Percentiles rank a stretch among this genome's conserved stretches.
phyloP scores from a whole-genome alignment of 2,329 filamentous ascomycete genomes.

The Nemania abortiva region DNA sequence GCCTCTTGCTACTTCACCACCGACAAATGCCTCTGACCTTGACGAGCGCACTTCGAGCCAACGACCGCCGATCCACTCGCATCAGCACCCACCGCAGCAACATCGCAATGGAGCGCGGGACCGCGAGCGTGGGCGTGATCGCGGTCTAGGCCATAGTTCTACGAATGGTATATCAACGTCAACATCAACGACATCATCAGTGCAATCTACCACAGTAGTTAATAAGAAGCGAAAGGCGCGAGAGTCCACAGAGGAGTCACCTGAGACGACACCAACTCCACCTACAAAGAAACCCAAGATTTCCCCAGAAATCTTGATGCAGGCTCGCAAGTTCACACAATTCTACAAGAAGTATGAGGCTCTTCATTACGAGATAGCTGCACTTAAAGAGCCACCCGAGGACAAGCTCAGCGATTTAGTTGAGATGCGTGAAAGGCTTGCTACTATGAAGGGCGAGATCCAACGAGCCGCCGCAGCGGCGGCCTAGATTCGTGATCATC shows the following conservation, averaged over 20 bases:
- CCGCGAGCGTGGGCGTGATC: slow-evolving; percentile 40
- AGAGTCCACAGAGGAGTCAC: slow-evolving; percentile 45
- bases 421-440: slow-evolving; percentile 66
- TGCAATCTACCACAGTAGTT: slow-evolving; percentile 10
- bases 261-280: slow-evolving; percentile 45
- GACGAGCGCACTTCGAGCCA: slow-evolving; percentile 56
- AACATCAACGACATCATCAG: slow-evolving; percentile 29
- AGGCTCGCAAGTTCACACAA: slow-evolving; percentile 67
- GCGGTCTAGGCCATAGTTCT: slow-evolving; percentile 39
- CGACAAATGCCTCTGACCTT: slow-evolving; percentile 73
- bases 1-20: slow-evolving; percentile 73
- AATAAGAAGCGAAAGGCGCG: slow-evolving; percentile 61
- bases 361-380: slow-evolving; percentile 67
- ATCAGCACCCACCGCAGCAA: slow-evolving; percentile 37
- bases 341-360: slow-evolving; percentile 69
- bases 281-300: slow-evolving; percentile 56
- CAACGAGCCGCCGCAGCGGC: slow-evolving; percentile 59
- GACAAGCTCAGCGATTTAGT: slow-evolving; percentile 64
- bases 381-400: slow-evolving; percentile 62
- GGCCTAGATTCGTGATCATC: slow-evolving; percentile 25
- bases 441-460: slow-evolving; percentile 70
- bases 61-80: slow-evolving; percentile 37
- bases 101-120: slow-evolving; percentile 44
- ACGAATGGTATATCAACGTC: slow-evolving; percentile 46
- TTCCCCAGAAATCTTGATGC: slow-evolving; percentile 62